Conservation (phyloP, 345 rosid species). For the Triadica sebifera region DNA sequence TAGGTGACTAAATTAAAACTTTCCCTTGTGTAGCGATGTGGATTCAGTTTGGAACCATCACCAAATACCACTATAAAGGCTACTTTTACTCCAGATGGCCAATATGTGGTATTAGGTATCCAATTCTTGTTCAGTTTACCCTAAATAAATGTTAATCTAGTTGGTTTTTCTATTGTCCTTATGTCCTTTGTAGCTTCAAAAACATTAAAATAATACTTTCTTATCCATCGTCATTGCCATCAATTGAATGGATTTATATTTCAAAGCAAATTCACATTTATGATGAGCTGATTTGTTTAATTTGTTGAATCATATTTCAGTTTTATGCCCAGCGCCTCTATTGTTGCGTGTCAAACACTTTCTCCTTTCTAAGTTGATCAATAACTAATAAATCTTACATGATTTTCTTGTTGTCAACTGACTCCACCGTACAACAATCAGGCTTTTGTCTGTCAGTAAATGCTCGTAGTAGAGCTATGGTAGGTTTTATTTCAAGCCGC, state of each 20-base stretch:
- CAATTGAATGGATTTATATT: not conserved
- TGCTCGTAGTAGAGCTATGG: no score
- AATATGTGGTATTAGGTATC: slow-evolving; percentile 87
- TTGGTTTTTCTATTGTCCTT: not conserved
- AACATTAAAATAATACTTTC: no score
- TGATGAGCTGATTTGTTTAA: not conserved
- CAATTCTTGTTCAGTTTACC: slow-evolving; percentile 6
- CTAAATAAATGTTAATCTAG: not conserved
- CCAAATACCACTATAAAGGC: slow-evolving; percentile 77
- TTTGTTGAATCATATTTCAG: not conserved
- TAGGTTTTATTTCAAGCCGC: no score
- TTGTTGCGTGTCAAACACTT: not conserved
- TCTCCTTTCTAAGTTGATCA: not conserved
- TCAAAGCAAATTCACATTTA: not conserved
- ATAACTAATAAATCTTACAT: not conserved
- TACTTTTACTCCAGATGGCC: slow-evolving; percentile 96
- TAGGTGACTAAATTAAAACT: slow-evolving; percentile 15
- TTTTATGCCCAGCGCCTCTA: not conserved
- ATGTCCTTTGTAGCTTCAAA: no score
- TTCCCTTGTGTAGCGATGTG: slow-evolving; percentile 63
- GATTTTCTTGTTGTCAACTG: no score
- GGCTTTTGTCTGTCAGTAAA: no score
- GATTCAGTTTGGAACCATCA: slow-evolving; percentile 87
- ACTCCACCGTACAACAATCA: no score
- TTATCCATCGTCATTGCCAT: not conserved